Evolutionary conservation across 1,284 basidiomycete genomes (phyloP).

Genomic region (Cystobasidium slooffiae): DNA sequence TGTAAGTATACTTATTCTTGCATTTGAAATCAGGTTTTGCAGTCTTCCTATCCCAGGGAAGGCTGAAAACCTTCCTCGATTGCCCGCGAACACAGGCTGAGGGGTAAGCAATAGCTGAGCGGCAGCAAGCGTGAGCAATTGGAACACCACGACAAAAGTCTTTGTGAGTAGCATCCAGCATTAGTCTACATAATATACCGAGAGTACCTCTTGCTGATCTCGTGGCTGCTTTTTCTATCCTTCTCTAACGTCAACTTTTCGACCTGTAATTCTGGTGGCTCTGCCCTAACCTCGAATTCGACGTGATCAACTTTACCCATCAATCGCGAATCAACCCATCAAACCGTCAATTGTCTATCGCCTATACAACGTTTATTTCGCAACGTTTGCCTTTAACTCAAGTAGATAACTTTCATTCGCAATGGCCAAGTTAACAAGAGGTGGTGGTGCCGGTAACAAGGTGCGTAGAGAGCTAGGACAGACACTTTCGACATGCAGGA

Average conservation of each 20-base stretch:
- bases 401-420: constrained; percentile 9
- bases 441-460: constrained; percentile 39
- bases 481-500: background rate
- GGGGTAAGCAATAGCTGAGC: background rate
- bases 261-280: background rate
- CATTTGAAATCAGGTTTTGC: no score
- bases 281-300: background rate
- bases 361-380: background rate
- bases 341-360: background rate
- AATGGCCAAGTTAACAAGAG: constrained; percentile 33
- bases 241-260: background rate
- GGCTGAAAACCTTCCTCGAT: constrained; percentile 13
- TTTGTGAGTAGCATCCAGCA: constrained; percentile 9
- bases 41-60: background rate
- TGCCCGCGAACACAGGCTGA: background rate
- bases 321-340: constrained; percentile 1
- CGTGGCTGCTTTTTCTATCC: background rate
- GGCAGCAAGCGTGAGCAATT: background rate
- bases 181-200: background rate
- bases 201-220: constrained; percentile 3
- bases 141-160: constrained; percentile 18
- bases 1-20: no score
- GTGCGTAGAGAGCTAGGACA: background rate
- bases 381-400: background rate
- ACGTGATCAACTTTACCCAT: constrained; percentile 6